Conservation (phyloP, 1,284 basidiomycete species). For the Heterobasidion irregulare region DNA sequence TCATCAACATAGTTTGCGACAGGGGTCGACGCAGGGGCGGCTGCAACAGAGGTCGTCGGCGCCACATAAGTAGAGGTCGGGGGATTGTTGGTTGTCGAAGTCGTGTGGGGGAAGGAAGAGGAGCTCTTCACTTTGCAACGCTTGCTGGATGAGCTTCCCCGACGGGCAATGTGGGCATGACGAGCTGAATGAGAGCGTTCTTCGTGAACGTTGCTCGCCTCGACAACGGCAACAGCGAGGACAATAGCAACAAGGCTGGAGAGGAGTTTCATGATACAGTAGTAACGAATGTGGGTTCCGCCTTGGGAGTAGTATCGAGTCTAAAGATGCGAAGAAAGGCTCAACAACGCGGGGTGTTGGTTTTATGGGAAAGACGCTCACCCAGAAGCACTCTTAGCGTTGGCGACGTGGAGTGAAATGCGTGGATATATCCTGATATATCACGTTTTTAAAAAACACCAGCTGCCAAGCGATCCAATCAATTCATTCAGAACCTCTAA, state of each 20-base stretch:
- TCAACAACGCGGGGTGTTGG: not conserved
- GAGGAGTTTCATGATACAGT: conserved; percentile 23
- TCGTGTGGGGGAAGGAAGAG: not conserved
- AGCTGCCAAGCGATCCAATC: not conserved
- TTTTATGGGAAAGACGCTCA: not conserved
- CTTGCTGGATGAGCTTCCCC: not conserved
- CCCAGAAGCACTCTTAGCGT: not conserved
- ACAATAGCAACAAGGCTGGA: conserved; percentile 30
- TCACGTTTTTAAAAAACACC: not conserved
- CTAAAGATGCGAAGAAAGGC: not conserved
- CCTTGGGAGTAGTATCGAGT: not conserved
- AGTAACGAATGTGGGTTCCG: not conserved
- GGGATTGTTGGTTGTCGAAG: not conserved
- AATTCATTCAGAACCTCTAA: too few relatives aligned
- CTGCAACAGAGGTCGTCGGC: not conserved
- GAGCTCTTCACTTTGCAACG: not conserved
- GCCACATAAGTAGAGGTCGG: not conserved
- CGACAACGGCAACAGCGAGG: conserved; percentile 25
- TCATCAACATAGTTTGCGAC: not conserved
- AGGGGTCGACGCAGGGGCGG: not conserved
- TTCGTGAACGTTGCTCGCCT: conserved; percentile 26
- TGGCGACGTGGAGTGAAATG: not conserved
- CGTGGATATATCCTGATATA: not conserved
- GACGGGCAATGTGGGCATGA: not conserved
- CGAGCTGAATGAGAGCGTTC: not conserved